Conservation (phyloP, 345 rosid genomes). For the Pistacia integerrima region DNA sequence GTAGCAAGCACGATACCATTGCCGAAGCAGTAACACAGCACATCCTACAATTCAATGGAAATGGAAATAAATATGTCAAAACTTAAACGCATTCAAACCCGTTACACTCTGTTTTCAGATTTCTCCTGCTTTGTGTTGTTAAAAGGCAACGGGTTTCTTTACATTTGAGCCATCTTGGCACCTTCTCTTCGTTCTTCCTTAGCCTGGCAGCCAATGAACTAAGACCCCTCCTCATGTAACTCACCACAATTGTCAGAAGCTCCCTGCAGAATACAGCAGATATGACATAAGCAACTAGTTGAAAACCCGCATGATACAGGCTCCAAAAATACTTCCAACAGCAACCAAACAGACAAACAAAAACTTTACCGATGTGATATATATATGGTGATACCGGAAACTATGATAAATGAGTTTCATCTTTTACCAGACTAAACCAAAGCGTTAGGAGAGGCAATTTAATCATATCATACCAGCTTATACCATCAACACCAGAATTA, state of each 20-base stretch:
- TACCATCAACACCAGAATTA: too few relatives aligned
- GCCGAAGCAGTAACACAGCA: background rate
- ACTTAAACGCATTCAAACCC: constrained; percentile 59
- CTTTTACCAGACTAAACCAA: background rate
- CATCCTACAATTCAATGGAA: background rate
- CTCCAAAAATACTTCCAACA: background rate
- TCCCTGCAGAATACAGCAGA: constrained; percentile 45
- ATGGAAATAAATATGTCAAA: background rate
- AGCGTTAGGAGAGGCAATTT: background rate
- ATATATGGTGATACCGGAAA: too few relatives aligned
- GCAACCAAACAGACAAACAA: background rate
- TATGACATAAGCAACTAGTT: background rate
- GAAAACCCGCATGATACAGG: background rate
- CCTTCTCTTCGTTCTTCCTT: constrained; percentile 49
- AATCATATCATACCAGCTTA: too few relatives aligned
- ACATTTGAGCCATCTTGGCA: constrained; percentile 57
- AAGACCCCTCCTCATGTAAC: constrained; percentile 61
- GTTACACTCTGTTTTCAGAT: constrained; percentile 40
- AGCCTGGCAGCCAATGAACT: constrained; percentile 56
- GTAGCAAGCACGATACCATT: background rate
- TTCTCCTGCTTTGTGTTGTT: constrained; percentile 60
- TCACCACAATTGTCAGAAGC: constrained; percentile 42
- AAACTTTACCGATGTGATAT: too few relatives aligned
- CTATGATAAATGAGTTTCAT: background rate
- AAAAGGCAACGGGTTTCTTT: constrained; percentile 65